A percentile compares a stretch with the other conserved stretches of the same genome.
These are phyloP conservation scores for Hemileccinum rubropunctum DNA, from an alignment of 768 basidiomycete species.

Conservation along the genomic window DNA sequence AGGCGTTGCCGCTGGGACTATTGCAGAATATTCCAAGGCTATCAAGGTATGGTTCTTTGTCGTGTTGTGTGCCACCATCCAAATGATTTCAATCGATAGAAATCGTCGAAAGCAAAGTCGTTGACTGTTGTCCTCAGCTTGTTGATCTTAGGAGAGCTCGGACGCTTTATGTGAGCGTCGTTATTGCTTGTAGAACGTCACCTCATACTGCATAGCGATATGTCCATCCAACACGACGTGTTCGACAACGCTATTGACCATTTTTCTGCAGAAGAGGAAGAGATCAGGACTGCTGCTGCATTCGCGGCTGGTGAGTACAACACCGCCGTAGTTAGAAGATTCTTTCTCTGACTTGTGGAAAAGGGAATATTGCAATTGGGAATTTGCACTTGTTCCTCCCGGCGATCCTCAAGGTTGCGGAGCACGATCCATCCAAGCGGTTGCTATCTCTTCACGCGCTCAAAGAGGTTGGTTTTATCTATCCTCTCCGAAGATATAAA, in stretches of 20 bases:
- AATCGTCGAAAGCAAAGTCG: conserved; percentile 59
- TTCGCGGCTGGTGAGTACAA: conserved; percentile 77
- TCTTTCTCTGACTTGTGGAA: background rate
- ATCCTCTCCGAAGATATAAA: background rate
- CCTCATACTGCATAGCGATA: conserved; percentile 57
- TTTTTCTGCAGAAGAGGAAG: conserved; percentile 79
- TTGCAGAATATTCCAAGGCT: conserved; percentile 80
- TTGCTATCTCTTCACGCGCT: conserved; percentile 87
- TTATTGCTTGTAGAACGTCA: background rate
- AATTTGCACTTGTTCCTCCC: conserved; percentile 87
- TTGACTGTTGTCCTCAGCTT: conserved; percentile 77
- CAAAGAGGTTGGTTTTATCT: conserved; percentile 64
- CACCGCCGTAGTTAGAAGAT: background rate
- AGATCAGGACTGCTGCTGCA: conserved; percentile 85
- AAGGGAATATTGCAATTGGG: conserved; percentile 95
- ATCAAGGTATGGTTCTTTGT: conserved; percentile 54
- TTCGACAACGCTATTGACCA: conserved; percentile 72
- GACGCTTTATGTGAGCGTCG: conserved; percentile 70
- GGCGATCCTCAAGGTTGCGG: conserved; percentile 72
- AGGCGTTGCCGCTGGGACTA: conserved; percentile 73
- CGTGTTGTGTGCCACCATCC: background rate
- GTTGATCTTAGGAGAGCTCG: conserved; percentile 89
- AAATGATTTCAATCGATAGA: conserved; percentile 29
- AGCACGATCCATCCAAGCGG: conserved; percentile 74
- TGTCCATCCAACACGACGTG: conserved; percentile 76